phyloP scores from a whole-genome alignment of 176 grass and related monocot species.

The Oryza rufipogon region DNA sequence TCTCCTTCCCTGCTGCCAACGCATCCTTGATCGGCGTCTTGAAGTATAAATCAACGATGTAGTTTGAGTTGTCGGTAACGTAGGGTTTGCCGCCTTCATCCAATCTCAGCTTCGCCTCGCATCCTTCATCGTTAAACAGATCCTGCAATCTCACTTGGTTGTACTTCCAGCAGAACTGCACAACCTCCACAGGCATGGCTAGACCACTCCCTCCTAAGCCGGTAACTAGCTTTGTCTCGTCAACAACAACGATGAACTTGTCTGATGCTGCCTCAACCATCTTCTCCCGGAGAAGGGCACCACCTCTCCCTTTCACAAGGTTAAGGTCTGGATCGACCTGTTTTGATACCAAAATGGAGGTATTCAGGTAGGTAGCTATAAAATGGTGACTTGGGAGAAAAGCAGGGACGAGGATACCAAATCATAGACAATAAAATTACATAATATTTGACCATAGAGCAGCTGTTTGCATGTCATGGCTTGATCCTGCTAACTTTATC shows the following conservation, averaged over 20 bases:
- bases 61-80: constrained; percentile 86
- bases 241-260: constrained; percentile 82
- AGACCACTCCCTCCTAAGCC: constrained; percentile 90
- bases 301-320: constrained; percentile 94
- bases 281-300: constrained; percentile 97
- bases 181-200: constrained; percentile 96
- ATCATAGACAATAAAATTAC: neutral
- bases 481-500: neutral
- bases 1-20: constrained; percentile 68
- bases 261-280: constrained; percentile 91
- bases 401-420: neutral
- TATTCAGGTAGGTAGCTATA: neutral
- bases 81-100: constrained; percentile 73
- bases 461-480: neutral
- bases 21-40: constrained; percentile 90
- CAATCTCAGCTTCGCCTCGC: constrained; percentile 77
- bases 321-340: constrained; percentile 98
- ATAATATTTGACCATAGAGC: neutral
- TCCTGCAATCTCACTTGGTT: constrained; percentile 78
- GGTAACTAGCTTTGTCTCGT: constrained; percentile 90
- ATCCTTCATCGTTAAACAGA: constrained; percentile 82
- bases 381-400: constrained; percentile 2
- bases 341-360: constrained; percentile 7
- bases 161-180: constrained; percentile 99
- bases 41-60: constrained; percentile 92